Percentiles rank a stretch among this genome's conserved stretches.
Evolutionary conservation across 2,329 filamentous ascomycete species (phyloP).

Genomic region (Fusarium equiseti): DNA sequence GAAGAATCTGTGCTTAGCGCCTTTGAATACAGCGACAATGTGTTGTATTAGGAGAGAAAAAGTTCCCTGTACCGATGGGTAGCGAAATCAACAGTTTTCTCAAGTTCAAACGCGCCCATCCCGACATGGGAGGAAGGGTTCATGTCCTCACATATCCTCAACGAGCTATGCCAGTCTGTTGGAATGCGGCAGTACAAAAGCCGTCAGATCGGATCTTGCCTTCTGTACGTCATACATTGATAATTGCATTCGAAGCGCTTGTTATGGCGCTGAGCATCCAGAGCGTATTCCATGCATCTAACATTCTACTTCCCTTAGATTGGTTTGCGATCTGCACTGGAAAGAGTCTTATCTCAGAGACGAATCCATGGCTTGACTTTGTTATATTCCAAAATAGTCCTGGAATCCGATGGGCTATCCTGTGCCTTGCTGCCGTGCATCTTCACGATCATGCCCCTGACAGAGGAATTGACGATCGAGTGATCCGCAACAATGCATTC

Average conservation of each 20-base stretch:
- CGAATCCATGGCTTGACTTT: slow-evolving; percentile 8
- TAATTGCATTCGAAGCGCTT: slow-evolving; percentile 6
- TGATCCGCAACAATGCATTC: slow-evolving; percentile 1
- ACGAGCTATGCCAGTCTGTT: slow-evolving; percentile 6
- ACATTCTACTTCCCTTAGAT: slow-evolving; percentile 1
- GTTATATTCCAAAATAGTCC: slow-evolving; percentile 7
- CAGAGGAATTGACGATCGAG: not conserved
- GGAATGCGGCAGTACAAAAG: slow-evolving; percentile 13
- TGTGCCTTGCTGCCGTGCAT: slow-evolving; percentile 10
- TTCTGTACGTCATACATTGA: slow-evolving; percentile 10
- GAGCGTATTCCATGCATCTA: slow-evolving; percentile 4
- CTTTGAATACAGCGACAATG: slow-evolving; percentile 8
- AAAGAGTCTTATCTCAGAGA: not conserved
- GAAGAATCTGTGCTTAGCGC: slow-evolving; percentile 1
- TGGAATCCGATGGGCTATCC: slow-evolving; percentile 5
- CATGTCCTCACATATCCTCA: slow-evolving; percentile 1
- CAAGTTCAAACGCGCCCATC: slow-evolving; percentile 16
- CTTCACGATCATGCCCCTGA: slow-evolving; percentile 10
- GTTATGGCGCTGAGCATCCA: no score
- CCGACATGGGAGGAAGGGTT: slow-evolving; percentile 5
- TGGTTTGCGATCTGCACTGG: slow-evolving; percentile 7
- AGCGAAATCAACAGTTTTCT: slow-evolving; percentile 19
- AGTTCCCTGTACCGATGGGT: slow-evolving; percentile 9
- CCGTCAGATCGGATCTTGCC: slow-evolving; percentile 12
- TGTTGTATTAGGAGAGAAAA: slow-evolving; percentile 7